Base-by-base conservation (phyloP, 1,139 yeast genomes). In the Saccharomyces hybrid region DNA sequence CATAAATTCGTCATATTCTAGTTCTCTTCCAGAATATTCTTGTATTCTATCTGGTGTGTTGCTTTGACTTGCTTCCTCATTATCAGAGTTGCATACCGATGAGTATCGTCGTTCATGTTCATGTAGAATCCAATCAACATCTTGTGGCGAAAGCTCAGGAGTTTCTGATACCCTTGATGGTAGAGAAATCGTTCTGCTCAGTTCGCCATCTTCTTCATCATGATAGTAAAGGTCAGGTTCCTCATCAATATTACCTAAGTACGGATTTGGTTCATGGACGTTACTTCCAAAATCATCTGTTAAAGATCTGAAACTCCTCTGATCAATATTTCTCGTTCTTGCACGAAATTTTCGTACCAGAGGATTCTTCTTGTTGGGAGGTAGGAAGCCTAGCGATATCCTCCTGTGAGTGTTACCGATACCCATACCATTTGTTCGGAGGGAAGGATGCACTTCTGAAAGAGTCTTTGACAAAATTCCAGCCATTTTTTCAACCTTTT, bases 281-380 rank as follows among this genome's bases (percentile, higher is more conserved):
- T 60, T 63, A 50, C 68, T 66, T 2, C 71, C 70, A 54, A 67
- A 67, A 57, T 67, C 70, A 20, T 69, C 71, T 1, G 74, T 78
- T 41, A 78, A 60, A 5, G 81, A 77, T 26, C 84, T 71, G 63
- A 84, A 86, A 27, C 89, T 84, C 56, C 90, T 70, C 63, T 83
- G 86, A 49, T 76, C 81, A 14, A 79, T 82, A 16, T 59, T 56
- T 14, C 55, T 56, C 42, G 54, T 57, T 50, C 59, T 57, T 27
- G 60, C 53, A 42, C 55, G 56, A 32, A 59, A 59, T 16, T 54
- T 58, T 25, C 59, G 51, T 60, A 85, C 85, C 53, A 85, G 70
- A 1, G 90, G 90, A 52, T 80, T 79, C 61, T 81, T 79, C 1
- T 88, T 84, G 48, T 87, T 81, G 0, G 90, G 89, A 1, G 89